phyloP scores from a whole-genome alignment of 805 yeast genomes.

The Kockiozyma suomiensis region DNA sequence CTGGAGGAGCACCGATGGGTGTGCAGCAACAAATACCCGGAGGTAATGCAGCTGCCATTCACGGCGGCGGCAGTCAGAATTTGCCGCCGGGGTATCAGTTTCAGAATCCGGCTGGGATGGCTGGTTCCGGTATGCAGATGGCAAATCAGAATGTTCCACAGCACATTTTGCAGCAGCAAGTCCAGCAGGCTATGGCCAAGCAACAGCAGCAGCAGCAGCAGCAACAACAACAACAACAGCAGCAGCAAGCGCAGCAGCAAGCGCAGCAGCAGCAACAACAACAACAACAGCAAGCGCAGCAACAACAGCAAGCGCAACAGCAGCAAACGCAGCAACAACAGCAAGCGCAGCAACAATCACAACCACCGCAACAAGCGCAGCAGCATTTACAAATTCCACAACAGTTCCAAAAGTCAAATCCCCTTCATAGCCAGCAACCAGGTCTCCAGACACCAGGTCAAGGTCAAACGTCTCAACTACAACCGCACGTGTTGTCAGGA shows the following conservation, averaged over 20 bases:
- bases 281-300: too few relatives aligned
- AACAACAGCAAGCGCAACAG: constrained; percentile 4
- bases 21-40: constrained; percentile 10
- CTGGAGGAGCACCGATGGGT: background rate
- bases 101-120: constrained; percentile 9
- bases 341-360: too few relatives aligned
- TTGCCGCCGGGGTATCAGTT: constrained; percentile 18
- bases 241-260: too few relatives aligned
- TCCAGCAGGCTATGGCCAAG: constrained; percentile 19
- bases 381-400: constrained; percentile 13
- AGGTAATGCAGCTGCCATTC: constrained; percentile 4
- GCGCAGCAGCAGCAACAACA: constrained; percentile 17
- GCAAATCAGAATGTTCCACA: constrained; percentile 22
- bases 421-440: constrained; percentile 10
- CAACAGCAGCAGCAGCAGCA: constrained; percentile 19
- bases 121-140: constrained; percentile 7
- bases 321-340: constrained; percentile 17
- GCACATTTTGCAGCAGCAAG: constrained; percentile 25
- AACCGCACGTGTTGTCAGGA: too few relatives aligned
- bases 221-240: constrained; percentile 9
- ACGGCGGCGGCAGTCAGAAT: background rate
- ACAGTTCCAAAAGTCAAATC: constrained; percentile 8
- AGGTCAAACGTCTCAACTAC: constrained; percentile 3
- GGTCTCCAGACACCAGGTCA: constrained; percentile 14
- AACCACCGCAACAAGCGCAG: constrained; percentile 4